A percentile compares a stretch with the other conserved stretches of the same genome.
Evolutionary conservation across 345 rosid genomes (phyloP).

Genomic region (Cochlearia excelsa): DNA sequence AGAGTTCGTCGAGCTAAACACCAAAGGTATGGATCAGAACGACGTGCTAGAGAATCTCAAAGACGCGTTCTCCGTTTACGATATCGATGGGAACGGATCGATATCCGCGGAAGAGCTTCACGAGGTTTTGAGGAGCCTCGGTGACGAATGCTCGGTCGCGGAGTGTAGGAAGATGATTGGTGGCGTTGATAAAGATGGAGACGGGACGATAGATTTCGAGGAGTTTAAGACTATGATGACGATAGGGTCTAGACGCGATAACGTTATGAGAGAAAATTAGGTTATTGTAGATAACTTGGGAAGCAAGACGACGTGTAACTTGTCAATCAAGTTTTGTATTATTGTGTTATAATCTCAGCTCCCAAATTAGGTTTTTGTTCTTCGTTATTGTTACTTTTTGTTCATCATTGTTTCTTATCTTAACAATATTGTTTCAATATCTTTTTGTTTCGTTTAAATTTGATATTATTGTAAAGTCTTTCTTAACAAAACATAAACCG

Average conservation of each 20-base stretch:
- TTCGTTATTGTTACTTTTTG: too few species aligned
- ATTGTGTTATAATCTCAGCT: too few species aligned
- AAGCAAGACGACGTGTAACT: too few species aligned
- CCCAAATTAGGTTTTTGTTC: too few species aligned
- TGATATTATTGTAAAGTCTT: too few species aligned
- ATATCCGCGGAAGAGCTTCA: constrained; percentile 78
- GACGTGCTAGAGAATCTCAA: constrained; percentile 63
- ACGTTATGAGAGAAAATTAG: constrained; percentile 12
- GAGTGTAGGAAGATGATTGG: constrained; percentile 84
- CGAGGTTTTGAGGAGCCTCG: constrained; percentile 65
- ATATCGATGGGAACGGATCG: constrained; percentile 77
- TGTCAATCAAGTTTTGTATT: too few species aligned
- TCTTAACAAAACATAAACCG: too few species aligned
- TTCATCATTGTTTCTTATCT: too few species aligned
- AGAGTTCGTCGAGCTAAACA: constrained; percentile 73
- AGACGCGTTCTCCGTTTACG: constrained; percentile 82
- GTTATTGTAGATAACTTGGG: too few species aligned
- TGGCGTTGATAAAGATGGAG: constrained; percentile 84
- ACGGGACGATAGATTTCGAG: constrained; percentile 77
- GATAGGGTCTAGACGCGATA: constrained; percentile 49
- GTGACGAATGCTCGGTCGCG: constrained; percentile 64
- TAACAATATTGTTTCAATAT: too few species aligned
- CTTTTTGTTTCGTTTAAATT: too few species aligned
- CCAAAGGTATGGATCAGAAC: constrained; percentile 61
- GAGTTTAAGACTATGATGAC: constrained; percentile 96